phyloP scores from a whole-genome alignment of 768 basidiomycete genomes.

The Lactarius indigo region DNA sequence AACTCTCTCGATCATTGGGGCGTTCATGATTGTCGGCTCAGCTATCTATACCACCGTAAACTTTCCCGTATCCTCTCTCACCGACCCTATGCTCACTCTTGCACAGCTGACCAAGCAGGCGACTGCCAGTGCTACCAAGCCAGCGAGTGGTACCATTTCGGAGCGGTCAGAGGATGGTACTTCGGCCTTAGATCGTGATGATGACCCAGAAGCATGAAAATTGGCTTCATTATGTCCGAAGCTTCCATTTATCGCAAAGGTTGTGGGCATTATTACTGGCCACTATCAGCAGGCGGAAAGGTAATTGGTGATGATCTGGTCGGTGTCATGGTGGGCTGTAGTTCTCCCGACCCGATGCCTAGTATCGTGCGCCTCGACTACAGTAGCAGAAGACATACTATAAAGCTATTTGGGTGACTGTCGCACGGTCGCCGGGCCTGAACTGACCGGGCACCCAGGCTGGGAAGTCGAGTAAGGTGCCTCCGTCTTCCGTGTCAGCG shows the following conservation, averaged over 20 bases:
- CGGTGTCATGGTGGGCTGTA: background rate
- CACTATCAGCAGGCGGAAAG: too few species aligned
- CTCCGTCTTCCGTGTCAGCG: too few species aligned
- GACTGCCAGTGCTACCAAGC: background rate
- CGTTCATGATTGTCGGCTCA: constrained; percentile 56
- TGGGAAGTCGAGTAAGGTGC: too few species aligned
- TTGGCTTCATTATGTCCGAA: background rate
- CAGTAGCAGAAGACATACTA: too few species aligned
- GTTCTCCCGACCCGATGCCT: background rate
- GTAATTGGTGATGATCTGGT: too few species aligned
- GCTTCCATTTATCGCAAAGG: background rate
- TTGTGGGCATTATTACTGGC: constrained; percentile 26
- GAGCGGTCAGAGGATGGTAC: background rate
- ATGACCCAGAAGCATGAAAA: constrained; percentile 5
- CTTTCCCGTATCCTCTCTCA: constrained; percentile 11
- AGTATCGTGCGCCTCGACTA: background rate
- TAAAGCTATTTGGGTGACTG: background rate
- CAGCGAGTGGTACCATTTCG: constrained; percentile 1
- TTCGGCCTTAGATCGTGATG: background rate
- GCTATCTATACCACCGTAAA: constrained; percentile 66
- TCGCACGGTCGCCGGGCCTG: background rate
- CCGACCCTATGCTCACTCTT: background rate
- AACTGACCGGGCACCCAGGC: background rate
- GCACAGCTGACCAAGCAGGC: constrained; percentile 12
- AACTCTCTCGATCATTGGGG: constrained; percentile 57